Percentiles rank a stretch among this genome's conserved stretches.
phyloP scores from a whole-genome alignment of 805 yeast species.

The Brettanomyces anomalus region DNA sequence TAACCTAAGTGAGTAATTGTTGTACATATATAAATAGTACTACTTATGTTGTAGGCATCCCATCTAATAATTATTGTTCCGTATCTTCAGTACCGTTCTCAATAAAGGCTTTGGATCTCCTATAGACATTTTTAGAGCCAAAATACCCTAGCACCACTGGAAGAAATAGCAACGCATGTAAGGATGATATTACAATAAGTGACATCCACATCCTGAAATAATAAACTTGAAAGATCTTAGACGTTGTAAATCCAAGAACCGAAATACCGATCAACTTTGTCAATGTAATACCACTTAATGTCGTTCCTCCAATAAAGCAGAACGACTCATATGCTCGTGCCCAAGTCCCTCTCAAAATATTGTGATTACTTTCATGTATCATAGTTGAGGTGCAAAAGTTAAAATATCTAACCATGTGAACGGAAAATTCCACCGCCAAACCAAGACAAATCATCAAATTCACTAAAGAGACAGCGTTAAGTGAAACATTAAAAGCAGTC shows the following conservation, averaged over 20 bases:
- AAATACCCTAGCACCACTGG: conserved; percentile 62
- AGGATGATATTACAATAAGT: conserved; percentile 63
- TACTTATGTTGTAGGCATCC: neutral
- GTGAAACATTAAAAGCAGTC: conserved; percentile 63
- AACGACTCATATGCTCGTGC: conserved; percentile 49
- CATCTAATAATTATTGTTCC: conserved; percentile 6
- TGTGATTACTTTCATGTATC: neutral
- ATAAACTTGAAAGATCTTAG: conserved; percentile 83
- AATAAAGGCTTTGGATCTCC: conserved; percentile 12
- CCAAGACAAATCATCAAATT: conserved; percentile 91
- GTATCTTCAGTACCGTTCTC: conserved; percentile 17
- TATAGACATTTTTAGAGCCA: conserved; percentile 49
- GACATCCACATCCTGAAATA: conserved; percentile 94
- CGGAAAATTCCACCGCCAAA: conserved; percentile 85
- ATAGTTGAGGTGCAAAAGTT: conserved; percentile 23
- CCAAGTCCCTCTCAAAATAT: conserved; percentile 2
- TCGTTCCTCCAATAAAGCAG: conserved; percentile 78
- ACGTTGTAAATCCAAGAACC: conserved; percentile 78
- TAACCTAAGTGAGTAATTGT: neutral
- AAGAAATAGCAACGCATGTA: conserved; percentile 69
- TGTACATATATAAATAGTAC: no score
- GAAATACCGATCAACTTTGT: conserved; percentile 84
- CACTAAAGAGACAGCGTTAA: conserved; percentile 86
- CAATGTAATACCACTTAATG: conserved; percentile 80
- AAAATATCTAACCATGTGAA: conserved; percentile 78